Conservation (phyloP, 1,284 basidiomycete species). For the Malassezia psittaci region DNA sequence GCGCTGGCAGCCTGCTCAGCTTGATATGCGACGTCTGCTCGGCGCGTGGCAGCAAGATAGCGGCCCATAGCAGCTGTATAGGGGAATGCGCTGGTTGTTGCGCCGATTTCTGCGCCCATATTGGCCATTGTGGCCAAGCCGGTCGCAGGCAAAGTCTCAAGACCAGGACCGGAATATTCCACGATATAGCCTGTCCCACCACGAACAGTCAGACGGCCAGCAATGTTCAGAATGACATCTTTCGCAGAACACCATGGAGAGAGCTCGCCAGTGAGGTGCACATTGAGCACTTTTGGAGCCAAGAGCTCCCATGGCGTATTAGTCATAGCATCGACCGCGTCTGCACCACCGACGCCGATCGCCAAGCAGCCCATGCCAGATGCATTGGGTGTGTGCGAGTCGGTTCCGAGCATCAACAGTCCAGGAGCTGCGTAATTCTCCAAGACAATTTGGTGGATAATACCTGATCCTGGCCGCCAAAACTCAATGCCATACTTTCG, state of each 20-base stretch:
- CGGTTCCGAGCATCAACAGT: slow-evolving; percentile 57
- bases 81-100: slow-evolving; percentile 94
- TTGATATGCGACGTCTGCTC: slow-evolving; percentile 73
- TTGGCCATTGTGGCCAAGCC: slow-evolving; percentile 90
- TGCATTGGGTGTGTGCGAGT: slow-evolving; percentile 97
- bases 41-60: slow-evolving; percentile 81
- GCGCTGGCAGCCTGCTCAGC: slow-evolving; percentile 77
- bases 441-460: slow-evolving; percentile 96
- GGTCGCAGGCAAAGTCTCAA: slow-evolving; percentile 81
- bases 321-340: slow-evolving; percentile 97
- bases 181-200: slow-evolving; percentile 93
- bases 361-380: slow-evolving; percentile 95
- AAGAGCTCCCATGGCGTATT: slow-evolving; percentile 97
- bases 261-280: slow-evolving; percentile 79
- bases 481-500: slow-evolving; percentile 77
- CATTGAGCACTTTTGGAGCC: slow-evolving; percentile 69
- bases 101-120: slow-evolving; percentile 99
- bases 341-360: slow-evolving; percentile 95
- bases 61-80: slow-evolving; percentile 75
- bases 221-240: slow-evolving; percentile 87
- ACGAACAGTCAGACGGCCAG: slow-evolving; percentile 87
- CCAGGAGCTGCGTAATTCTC: slow-evolving; percentile 81
- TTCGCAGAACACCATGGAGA: slow-evolving; percentile 91
- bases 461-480: slow-evolving; percentile 74
- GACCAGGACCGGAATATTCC: slow-evolving; percentile 95